Evolutionary conservation across 495 filamentous ascomycete genomes (phyloP).

Genomic region (Aspergillus affinis): DNA sequence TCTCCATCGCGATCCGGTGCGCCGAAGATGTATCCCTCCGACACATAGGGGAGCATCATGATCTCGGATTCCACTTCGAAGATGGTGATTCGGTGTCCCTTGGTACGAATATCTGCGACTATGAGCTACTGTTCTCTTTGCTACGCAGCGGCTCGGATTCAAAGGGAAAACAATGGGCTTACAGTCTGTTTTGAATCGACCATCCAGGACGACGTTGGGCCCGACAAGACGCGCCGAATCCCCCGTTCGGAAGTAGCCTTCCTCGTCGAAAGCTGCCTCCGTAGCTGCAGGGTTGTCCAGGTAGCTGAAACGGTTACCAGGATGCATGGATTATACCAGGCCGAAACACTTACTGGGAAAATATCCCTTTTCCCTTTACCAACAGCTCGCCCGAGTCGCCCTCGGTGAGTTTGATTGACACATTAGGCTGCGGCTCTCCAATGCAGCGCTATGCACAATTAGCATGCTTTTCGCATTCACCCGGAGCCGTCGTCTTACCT

Average conservation of each 20-base stretch:
- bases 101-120: neutral
- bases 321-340: neutral
- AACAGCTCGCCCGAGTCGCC: neutral
- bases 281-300: slow-evolving; percentile 12
- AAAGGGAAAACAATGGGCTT: neutral
- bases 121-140: neutral
- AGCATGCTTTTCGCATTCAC: neutral
- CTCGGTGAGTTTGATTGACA: neutral
- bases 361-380: neutral
- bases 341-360: neutral
- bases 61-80: slow-evolving; percentile 10
- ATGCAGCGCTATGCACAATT: neutral
- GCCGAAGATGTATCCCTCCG: slow-evolving; percentile 9
- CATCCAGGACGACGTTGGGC: slow-evolving; percentile 11
- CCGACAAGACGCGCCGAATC: slow-evolving; percentile 13
- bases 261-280: slow-evolving; percentile 10
- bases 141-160: neutral
- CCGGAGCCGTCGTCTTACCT: neutral
- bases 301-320: slow-evolving; percentile 6
- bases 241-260: slow-evolving; percentile 16
- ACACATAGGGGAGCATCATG: slow-evolving; percentile 11
- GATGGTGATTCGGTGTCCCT: slow-evolving; percentile 9
- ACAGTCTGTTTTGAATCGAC: slow-evolving; percentile 14
- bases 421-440: neutral
- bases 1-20: slow-evolving; percentile 7